Evolutionary conservation across 176 grass and related monocot species (phyloP), one percentile per base, ranked within the genome.

Genomic region (Oryza officinalis): DNA sequence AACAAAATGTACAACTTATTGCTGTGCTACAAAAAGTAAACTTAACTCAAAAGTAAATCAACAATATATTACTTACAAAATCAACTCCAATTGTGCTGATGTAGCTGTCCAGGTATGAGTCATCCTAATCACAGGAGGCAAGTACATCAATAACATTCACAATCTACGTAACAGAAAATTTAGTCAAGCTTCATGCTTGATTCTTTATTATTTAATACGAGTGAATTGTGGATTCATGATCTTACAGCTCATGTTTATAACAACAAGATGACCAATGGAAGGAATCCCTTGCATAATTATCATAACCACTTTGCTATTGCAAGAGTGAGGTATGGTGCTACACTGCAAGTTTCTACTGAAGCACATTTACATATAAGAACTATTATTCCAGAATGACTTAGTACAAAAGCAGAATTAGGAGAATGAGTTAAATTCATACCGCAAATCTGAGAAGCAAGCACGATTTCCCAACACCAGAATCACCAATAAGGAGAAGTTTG

Each of bases 71-170:
- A 67, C 93, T 84, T 88, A 95, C 90, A 65, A 95, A 92, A 77
- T 95, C 93, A 84, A 95, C 93, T 71, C 93, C 93, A 63, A 95
- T 95, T 31, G 93, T 95, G 72, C 90, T 95, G 76, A 95, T 95
- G 72, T 95, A 95, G 60, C 93, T 95, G 69, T 95, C 90, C 90
- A 95, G 41, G 76, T 95, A 95, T 2, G 93, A 95, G 38, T 95
- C 88, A 67, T 95, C 93, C 93, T 95, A 72, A 71, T 57, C 70
- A 90, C 23, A 90, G 12, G 77, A 52, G 40, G 12, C 79, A 20
- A 44, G 41, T 32, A 50, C 38, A 65, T 87, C 25, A 85, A 44
- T 77, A 75, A 65, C 28, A 40, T 64, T 37, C 44, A 30, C 13
- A 66, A 35, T 6, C 0, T 54, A 44, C 17, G 5, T 14, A 22